Conservation (phyloP, 495 filamentous ascomycete species). For the Pyrenopolyporus hunteri region DNA sequence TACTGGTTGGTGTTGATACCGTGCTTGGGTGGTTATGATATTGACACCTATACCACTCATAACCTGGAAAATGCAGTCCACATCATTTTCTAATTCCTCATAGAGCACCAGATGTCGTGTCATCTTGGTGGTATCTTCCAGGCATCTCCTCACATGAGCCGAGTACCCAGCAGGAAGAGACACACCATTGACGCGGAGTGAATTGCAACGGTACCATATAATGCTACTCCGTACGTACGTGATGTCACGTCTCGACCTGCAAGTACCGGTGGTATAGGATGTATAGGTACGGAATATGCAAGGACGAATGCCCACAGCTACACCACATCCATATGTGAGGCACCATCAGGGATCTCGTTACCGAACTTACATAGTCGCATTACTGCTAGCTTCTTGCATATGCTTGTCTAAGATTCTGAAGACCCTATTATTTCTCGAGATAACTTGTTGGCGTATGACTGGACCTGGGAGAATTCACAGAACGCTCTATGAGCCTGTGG, state of each 20-base stretch:
- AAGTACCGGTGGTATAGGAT: slow-evolving; percentile 22
- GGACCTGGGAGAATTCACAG: slow-evolving; percentile 31
- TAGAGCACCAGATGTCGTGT: slow-evolving; percentile 6
- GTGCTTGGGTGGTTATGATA: no score
- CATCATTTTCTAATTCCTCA: slow-evolving; percentile 10
- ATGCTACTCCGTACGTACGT: slow-evolving; percentile 11
- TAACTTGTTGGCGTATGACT: slow-evolving; percentile 40
- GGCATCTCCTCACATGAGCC: slow-evolving; percentile 9
- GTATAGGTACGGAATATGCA: slow-evolving; percentile 35
- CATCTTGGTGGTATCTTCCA: background rate
- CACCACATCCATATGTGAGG: slow-evolving; percentile 23
- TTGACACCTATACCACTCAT: slow-evolving; percentile 7
- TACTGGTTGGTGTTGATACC: slow-evolving; percentile 9
- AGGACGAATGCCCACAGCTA: slow-evolving; percentile 20
- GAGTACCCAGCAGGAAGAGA: slow-evolving; percentile 8
- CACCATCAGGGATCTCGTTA: slow-evolving; percentile 34
- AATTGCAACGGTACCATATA: slow-evolving; percentile 11
- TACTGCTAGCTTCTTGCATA: slow-evolving; percentile 31
- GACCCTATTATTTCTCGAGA: slow-evolving; percentile 28
- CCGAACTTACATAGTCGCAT: slow-evolving; percentile 37
- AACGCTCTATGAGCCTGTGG: slow-evolving; percentile 5
- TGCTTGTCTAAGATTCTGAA: slow-evolving; percentile 35
- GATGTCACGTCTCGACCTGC: slow-evolving; percentile 9
- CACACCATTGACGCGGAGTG: background rate
- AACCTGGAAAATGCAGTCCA: background rate